Evolutionary conservation across 441 rosid genomes (phyloP), one percentile per base, ranked within the genome.

Genomic region (Syzygium malaccense): DNA sequence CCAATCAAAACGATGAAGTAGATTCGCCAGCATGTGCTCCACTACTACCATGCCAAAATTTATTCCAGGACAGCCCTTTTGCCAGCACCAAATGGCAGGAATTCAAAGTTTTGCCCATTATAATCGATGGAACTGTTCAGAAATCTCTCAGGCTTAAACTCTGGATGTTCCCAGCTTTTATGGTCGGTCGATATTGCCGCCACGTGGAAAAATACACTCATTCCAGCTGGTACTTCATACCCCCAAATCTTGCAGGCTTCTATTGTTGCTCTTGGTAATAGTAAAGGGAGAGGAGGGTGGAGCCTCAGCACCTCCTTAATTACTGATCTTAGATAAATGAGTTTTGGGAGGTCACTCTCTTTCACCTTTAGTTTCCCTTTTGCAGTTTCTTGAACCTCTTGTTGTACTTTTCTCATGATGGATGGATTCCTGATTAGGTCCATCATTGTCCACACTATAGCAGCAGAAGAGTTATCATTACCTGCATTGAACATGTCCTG

Each of bases 1-100:
- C 94, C 95, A 95, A 23, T 95, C 92, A 83, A 95, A 95, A 11
- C 91, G 86, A 66, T 90, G 75, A 28, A 93, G 60, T 23, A 93
- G 68, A 7, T 93, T 94, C 3, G 94, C 95, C 2, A 93, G 91
- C 5, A 90, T 57, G 2, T 90, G 88, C 86, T 90, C 89, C 85
- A 91, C 48, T 30, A 92, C 37, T 33, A 84, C 55, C 8, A 89
- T 45, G 17, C 85, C 90, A 20, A 92, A 92, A 56, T 33, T 86
- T 4, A 55, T 62, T 55, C 91, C 93, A 0, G 92, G 93, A 55
- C 92, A 92, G 14, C 89, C 91, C 93, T 91, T 57, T 92, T 86
- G 6, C 93, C 92, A 2, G 84, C 86, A n/a, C 93, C 92, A 30
- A 92, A 92, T 19, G 92, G 92, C 37, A 68, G 91, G 56, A 75